Base-by-base conservation (phyloP, 257 asterid species). In the Solanum virginianum region DNA sequence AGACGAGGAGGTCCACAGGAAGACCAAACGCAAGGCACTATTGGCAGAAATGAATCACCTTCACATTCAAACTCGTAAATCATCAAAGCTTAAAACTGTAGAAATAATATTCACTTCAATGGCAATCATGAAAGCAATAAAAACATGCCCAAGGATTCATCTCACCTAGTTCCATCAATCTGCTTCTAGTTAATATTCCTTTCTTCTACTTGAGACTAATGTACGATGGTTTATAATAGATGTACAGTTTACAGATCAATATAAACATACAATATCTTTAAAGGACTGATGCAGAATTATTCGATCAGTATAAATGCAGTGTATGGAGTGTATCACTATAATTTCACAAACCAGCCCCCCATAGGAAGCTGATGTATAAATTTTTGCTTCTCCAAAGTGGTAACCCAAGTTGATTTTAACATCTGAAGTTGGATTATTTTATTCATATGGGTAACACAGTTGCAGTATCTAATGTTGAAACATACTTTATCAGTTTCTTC, bases 401-500 rank as follows among this genome's bases (percentile, higher is more conserved):
- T 51, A 2, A 14, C 47, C 60, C 22, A 47, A 47, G 41, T 22
- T 13, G 12, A 49, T 22, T 49, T 32, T 47, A 49, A 49, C 22
- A 47, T 75, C 60, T 22, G 2, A 8, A 49, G 60, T 24, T 75
- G 60, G 60, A 49, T 14, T 47, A 49, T 75, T 22, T 14, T 75
- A 75, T 75, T 49, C 60, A 1, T 47, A 49, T 49, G 60, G 81
- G 43, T 49, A n/a, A 22, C 43, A 15, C 16, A 75, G 17, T 68
- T 20, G 72, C 53, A 68, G 39, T n/a, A 56, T 41, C 13, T 9
- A 26, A 36, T 68, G 65, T 59, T 43, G 74, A 71, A 62, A 83
- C 94, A 55, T 92, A 95, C 99, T 89, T 95, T 94, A 86, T 96
- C 99, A 63, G 92, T 89, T 89, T 90, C 90, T 79, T 88, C 86